Base-by-base conservation (phyloP, 441 rosid species). In the Biscutella laevigata region DNA sequence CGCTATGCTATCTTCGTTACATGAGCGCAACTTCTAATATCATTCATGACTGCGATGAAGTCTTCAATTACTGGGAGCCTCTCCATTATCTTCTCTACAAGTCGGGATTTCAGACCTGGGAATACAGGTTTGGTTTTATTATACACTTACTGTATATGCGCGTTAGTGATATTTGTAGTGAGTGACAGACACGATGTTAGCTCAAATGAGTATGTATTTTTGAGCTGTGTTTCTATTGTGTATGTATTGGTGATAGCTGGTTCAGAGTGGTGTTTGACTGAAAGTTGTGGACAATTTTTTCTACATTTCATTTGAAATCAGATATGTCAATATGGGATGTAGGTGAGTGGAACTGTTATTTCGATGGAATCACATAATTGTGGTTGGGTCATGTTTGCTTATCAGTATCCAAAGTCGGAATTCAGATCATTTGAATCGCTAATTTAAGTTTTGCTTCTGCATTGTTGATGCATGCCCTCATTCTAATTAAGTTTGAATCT, bases 11-110 rank as follows among this genome's bases (percentile, higher is more conserved):
- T 71, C 70, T 88, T 6, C 78, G 98, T 13, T 91, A 91, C 75
- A 79, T 85, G 89, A 91, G 98, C 69, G 95, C 94, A 59, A 82
- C 95, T 11, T 76, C 98, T 9, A 91, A 91, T 59, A 91, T 91
- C 64, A 45, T 91, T 44, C 98, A 91, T 64, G 96, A 91, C 76
- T 91, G 96, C 59, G 96, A 91, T 30, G 98, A 91, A 83, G 95
- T 86, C 45, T 91, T 91, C 65, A 91, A 91, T 68, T 91, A 88
- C 69, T 91, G 98, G 98, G 96, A 91, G 68, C 98, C 98, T 46
- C 95, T 91, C 11, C 98, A 91, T 61, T 91, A 38, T 62, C 90
- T 88, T 36, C 94, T 91, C 37, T 88, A 85, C 71, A 79, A 77
- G 49, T 82, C 98, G 1, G 98, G 95, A 2, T 91, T 91, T 43